These are phyloP conservation scores for Wallacemonas sp. DNA, from an alignment of 208 protist genomes.

Conservation along the genomic window DNA sequence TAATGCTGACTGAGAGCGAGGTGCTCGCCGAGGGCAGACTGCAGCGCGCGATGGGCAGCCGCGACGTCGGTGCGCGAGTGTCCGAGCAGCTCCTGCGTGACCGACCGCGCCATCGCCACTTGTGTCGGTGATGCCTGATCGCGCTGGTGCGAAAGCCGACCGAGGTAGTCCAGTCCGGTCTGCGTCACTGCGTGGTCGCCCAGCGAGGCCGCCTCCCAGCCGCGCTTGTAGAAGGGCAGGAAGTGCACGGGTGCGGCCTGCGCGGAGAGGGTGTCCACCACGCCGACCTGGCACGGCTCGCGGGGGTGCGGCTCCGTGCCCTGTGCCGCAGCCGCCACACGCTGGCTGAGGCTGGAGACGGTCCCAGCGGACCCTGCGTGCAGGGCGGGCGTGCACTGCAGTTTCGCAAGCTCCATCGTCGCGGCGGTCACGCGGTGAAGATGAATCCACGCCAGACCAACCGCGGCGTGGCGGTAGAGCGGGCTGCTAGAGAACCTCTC, in stretches of 20 bases:
- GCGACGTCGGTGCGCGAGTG: background rate
- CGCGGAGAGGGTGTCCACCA: slow-evolving; percentile 9
- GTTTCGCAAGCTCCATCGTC: slow-evolving; percentile 7
- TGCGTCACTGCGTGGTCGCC: background rate
- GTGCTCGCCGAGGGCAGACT: slow-evolving; percentile 16
- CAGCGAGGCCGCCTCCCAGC: slow-evolving; percentile 8
- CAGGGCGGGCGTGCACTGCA: background rate
- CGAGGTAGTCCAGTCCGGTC: background rate
- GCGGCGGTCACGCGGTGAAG: slow-evolving; percentile 22
- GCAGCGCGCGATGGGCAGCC: slow-evolving; percentile 8
- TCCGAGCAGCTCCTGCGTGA: background rate
- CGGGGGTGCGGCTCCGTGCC: background rate
- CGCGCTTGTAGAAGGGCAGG: slow-evolving; percentile 12
- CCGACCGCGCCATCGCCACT: background rate
- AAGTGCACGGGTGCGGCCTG: slow-evolving; percentile 5
- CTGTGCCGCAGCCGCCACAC: too few relatives aligned
- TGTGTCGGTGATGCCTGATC: background rate
- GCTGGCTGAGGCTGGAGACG: too few relatives aligned
- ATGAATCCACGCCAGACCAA: slow-evolving; percentile 38
- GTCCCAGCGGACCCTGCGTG: background rate
- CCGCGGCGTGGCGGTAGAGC: slow-evolving; percentile 27
- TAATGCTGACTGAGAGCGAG: slow-evolving; percentile 35
- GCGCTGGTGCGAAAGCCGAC: background rate
- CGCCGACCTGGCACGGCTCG: slow-evolving; percentile 1
- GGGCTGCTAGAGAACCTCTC: slow-evolving; percentile 16